Percentiles rank a stretch among this genome's conserved stretches.
phyloP scores from a whole-genome alignment of 805 yeast genomes.

The Metschnikowia reukaufii region DNA sequence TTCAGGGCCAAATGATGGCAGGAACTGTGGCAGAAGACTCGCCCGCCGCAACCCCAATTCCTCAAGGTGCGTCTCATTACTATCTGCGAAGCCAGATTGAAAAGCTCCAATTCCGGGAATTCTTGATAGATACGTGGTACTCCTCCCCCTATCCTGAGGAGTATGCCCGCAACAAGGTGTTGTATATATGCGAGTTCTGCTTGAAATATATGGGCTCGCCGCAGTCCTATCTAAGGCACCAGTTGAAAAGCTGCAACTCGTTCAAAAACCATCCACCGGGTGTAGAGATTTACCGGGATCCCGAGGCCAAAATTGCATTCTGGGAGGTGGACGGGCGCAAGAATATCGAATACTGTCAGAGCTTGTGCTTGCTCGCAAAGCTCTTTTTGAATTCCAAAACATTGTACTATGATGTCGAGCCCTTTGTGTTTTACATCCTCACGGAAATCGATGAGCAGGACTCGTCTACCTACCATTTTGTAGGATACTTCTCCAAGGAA shows the following conservation, averaged over 20 bases:
- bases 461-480: constrained; percentile 61
- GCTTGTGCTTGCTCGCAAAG: constrained; percentile 85
- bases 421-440: constrained; percentile 84
- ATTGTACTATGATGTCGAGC: constrained; percentile 91
- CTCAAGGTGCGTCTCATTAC: constrained; percentile 21
- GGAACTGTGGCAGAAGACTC: constrained; percentile 18
- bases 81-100: constrained; percentile 45
- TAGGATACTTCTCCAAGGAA: constrained; percentile 94
- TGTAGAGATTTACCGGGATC: constrained; percentile 41
- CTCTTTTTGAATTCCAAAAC: constrained; percentile 89
- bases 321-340: constrained; percentile 78
- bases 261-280: constrained; percentile 65
- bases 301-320: constrained; percentile 28
- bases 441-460: constrained; percentile 59
- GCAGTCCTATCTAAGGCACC: constrained; percentile 67
- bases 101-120: constrained; percentile 67
- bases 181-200: constrained; percentile 84
- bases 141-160: constrained; percentile 92
- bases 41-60: constrained; percentile 14
- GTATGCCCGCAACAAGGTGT: constrained; percentile 57
- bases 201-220: constrained; percentile 74
- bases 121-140: constrained; percentile 87
- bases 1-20: constrained; percentile 10
- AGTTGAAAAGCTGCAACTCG: constrained; percentile 60
- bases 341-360: constrained; percentile 80